A percentile compares a stretch with the other conserved stretches of the same genome.
Conservation (phyloP, 2,329 filamentous ascomycete species). For the Penicillium sp. region DNA sequence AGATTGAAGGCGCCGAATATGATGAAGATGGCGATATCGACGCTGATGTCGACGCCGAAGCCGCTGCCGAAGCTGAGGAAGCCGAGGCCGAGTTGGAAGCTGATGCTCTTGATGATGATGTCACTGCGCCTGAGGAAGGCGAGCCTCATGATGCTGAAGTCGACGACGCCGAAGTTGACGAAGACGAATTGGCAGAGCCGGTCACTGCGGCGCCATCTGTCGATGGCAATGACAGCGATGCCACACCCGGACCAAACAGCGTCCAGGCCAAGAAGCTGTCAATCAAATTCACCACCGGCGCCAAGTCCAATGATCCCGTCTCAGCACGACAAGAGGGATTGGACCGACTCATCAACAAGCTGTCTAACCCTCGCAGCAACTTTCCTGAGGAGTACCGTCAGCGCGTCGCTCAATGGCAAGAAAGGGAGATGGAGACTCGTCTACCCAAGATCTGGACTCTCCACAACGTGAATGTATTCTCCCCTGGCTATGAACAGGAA, state of each 20-base stretch:
- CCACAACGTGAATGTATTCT: conserved; percentile 41
- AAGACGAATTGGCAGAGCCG: conserved; percentile 23
- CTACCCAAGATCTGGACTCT: conserved; percentile 44
- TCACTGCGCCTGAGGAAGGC: conserved; percentile 12
- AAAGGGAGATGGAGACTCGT: conserved; percentile 35
- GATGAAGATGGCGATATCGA: conserved; percentile 8
- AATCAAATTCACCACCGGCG: conserved; percentile 3
- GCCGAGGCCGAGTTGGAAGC: conserved; percentile 21
- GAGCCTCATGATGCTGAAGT: conserved; percentile 21
- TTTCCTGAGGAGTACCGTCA: conserved; percentile 25
- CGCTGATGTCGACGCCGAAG: conserved; percentile 22
- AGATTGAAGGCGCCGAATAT: conserved; percentile 23
- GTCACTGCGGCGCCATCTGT: conserved; percentile 14
- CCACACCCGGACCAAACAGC: background rate
- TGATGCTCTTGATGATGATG: conserved; percentile 19
- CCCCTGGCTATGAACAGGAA: conserved; percentile 39
- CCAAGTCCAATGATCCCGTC: background rate
- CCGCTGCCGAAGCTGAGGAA: conserved; percentile 22
- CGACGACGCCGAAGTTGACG: conserved; percentile 27
- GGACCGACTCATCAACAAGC: conserved; percentile 23
- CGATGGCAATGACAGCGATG: conserved; percentile 14
- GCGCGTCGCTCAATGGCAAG: conserved; percentile 25
- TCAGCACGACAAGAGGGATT: conserved; percentile 5
- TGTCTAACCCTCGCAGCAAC: conserved; percentile 25
- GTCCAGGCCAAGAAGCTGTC: conserved; percentile 3